A percentile compares a stretch with the other conserved stretches of the same genome.
Evolutionary conservation across 2,329 filamentous ascomycete species (phyloP).

Genomic region (Pseudocercospora pini-densiflorae): DNA sequence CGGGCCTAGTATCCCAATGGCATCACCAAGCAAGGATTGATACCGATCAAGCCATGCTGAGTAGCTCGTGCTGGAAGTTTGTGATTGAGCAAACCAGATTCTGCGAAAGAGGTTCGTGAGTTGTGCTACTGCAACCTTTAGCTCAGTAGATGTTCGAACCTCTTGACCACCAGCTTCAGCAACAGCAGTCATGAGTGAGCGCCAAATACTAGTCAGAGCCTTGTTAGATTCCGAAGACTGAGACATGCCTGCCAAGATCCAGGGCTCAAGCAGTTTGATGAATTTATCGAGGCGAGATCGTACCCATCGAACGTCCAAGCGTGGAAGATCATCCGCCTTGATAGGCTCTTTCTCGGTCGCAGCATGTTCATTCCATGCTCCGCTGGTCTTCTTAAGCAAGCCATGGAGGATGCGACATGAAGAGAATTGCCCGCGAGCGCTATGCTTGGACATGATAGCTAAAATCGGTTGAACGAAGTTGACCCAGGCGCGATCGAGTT

Average conservation of each 20-base stretch:
- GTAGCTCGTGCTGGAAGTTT: conserved; percentile 16
- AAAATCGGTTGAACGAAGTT: conserved; percentile 71
- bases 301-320: conserved; percentile 85
- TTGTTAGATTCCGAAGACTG: conserved; percentile 23
- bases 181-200: conserved; percentile 63
- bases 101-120: conserved; percentile 71
- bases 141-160: conserved; percentile 84
- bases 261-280: conserved; percentile 62
- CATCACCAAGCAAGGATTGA: conserved; percentile 41
- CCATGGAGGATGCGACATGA: conserved; percentile 74
- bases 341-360: conserved; percentile 59
- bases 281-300: conserved; percentile 71
- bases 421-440: conserved; percentile 60
- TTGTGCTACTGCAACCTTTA: conserved; percentile 76
- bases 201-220: conserved; percentile 37
- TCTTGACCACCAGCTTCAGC: conserved; percentile 78
- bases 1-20: conserved; percentile 56
- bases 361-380: conserved; percentile 75
- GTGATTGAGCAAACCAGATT: conserved; percentile 61
- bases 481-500: conserved; percentile 80
- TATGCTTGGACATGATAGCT: conserved; percentile 56
- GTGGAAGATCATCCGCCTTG: conserved; percentile 75
- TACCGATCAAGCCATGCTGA: conserved; percentile 29
- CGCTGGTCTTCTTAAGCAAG: conserved; percentile 66
- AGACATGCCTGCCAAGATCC: conserved; percentile 58